Percentiles rank a stretch among this genome's conserved stretches.
Evolutionary conservation across 73 alveolate genomes (phyloP).

Genomic region (Tetrahymena malaccensis): DNA sequence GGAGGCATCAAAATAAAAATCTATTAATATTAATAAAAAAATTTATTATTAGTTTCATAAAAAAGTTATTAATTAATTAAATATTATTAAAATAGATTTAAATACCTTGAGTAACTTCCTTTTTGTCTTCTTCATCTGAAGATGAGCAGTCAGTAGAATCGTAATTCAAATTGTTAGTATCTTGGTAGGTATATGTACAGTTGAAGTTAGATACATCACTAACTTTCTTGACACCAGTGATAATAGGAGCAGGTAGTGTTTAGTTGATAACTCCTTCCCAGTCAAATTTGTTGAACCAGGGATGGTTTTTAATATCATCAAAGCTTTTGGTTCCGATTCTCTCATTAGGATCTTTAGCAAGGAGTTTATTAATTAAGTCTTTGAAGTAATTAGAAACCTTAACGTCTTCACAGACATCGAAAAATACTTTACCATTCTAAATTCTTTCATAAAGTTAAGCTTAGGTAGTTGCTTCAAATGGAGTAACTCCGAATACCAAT

Average conservation of each 20-base stretch:
- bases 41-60: not conserved
- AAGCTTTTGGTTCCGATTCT: not conserved
- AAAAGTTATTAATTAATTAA: not conserved
- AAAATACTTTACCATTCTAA: not conserved
- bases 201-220: not conserved
- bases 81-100: too few species aligned
- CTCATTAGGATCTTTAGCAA: slow-evolving; percentile 11
- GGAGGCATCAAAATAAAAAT: not conserved
- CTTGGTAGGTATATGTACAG: not conserved
- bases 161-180: not conserved
- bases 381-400: not conserved
- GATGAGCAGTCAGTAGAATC: not conserved
- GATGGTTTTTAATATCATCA: not conserved
- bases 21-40: not conserved
- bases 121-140: not conserved
- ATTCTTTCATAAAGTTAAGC: not conserved
- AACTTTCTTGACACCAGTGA: not conserved
- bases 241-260: not conserved
- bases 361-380: not conserved
- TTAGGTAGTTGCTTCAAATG: slow-evolving; percentile 54
- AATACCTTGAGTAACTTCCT: not conserved
- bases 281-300: not conserved
- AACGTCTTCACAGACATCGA: not conserved
- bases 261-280: not conserved
- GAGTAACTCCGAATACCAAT: slow-evolving; percentile 80